Evolutionary conservation across 2,329 filamentous ascomycete genomes (phyloP).

Genomic region (Aspergillus arachidicola): DNA sequence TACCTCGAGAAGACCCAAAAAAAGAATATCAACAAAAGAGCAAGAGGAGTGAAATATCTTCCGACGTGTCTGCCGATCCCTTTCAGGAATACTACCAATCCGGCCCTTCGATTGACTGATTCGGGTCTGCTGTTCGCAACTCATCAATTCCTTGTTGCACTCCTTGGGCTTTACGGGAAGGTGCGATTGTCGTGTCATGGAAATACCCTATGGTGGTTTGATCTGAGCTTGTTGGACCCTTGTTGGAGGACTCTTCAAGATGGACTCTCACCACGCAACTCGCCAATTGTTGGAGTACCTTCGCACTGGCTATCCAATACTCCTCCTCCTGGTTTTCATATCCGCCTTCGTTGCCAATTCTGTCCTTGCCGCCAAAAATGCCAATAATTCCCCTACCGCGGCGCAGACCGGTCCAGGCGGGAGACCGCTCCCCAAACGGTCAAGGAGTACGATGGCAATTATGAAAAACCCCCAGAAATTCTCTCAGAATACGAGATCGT

Average conservation of each 20-base stretch:
- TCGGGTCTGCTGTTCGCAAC: constrained; percentile 4
- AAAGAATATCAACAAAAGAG: constrained; percentile 2
- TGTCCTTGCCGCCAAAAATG: constrained; percentile 56
- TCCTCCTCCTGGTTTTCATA: constrained; percentile 67
- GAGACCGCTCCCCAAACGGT: constrained; percentile 76
- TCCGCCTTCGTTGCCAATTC: constrained; percentile 63
- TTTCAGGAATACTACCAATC: constrained; percentile 9
- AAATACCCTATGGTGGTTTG: constrained; percentile 30
- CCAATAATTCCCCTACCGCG: constrained; percentile 49
- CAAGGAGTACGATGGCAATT: constrained; percentile 51
- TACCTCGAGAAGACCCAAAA: background rate
- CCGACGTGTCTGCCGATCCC: constrained; percentile 22
- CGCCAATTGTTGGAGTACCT: constrained; percentile 49
- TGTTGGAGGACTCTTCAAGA: constrained; percentile 28
- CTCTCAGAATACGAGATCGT: constrained; percentile 66
- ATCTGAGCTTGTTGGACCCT: constrained; percentile 20
- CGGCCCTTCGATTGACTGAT: constrained; percentile 12
- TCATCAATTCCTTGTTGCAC: constrained; percentile 1
- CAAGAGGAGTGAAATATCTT: constrained; percentile 6
- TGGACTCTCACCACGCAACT: constrained; percentile 44
- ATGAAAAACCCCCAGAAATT: constrained; percentile 58
- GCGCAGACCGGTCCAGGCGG: constrained; percentile 77
- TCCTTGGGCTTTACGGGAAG: constrained; percentile 13
- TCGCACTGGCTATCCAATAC: constrained; percentile 64
- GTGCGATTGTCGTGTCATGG: constrained; percentile 34